Percentiles rank a stretch among this genome's conserved stretches.
These are phyloP conservation scores for Apiospora rasikravindrae DNA, from an alignment of 2,329 filamentous ascomycete species.

Conservation along the genomic window DNA sequence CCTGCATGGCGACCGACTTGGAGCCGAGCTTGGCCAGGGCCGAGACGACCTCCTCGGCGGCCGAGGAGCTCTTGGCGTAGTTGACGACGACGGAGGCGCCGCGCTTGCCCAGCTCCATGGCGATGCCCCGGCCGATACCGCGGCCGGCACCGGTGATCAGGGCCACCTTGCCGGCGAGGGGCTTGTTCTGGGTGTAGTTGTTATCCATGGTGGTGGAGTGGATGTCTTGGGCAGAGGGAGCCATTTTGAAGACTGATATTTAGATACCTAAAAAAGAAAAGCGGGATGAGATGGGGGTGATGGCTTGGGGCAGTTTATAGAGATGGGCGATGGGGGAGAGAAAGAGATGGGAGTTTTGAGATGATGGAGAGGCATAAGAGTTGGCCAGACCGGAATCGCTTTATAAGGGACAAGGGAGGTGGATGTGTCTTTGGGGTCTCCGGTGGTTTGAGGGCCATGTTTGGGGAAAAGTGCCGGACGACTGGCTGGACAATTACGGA, in stretches of 20 bases:
- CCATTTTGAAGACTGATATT: slow-evolving; percentile 27
- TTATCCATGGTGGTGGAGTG: slow-evolving; percentile 23
- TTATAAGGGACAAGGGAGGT: slow-evolving; percentile 1
- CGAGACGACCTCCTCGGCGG: slow-evolving; percentile 62
- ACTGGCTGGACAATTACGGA: slow-evolving; percentile 13
- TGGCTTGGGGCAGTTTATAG: background rate
- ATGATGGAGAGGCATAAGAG: background rate
- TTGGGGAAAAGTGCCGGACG: slow-evolving; percentile 24
- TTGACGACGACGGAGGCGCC: slow-evolving; percentile 71
- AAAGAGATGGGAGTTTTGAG: background rate
- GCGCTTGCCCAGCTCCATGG: slow-evolving; percentile 69
- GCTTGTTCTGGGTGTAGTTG: slow-evolving; percentile 38
- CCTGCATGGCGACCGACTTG: slow-evolving; percentile 64
- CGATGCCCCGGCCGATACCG: slow-evolving; percentile 70
- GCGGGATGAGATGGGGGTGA: background rate
- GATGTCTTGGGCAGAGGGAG: slow-evolving; percentile 34
- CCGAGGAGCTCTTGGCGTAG: slow-evolving; percentile 61
- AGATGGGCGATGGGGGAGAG: background rate
- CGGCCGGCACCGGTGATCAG: slow-evolving; percentile 70
- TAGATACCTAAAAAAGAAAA: too few species aligned
- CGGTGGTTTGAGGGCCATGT: slow-evolving; percentile 7
- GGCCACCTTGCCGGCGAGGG: slow-evolving; percentile 58
- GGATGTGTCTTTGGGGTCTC: slow-evolving; percentile 21
- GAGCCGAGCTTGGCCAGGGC: slow-evolving; percentile 61
- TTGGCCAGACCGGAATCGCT: background rate